phyloP scores from a whole-genome alignment of 768 basidiomycete genomes.

The Tulasnella sp. region DNA sequence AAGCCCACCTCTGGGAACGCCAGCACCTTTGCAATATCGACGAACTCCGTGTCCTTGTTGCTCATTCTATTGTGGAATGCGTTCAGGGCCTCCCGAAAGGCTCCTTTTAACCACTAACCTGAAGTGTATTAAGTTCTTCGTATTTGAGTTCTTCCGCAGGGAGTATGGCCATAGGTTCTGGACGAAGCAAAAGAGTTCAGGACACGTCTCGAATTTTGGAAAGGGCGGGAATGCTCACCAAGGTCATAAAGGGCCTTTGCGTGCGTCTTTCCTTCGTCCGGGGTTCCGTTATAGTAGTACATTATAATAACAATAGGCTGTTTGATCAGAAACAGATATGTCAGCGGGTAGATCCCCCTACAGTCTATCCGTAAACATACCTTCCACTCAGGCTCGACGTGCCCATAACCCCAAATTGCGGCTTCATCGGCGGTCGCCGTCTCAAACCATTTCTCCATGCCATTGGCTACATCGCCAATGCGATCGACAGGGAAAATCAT shows the following conservation, averaged over 20 bases:
- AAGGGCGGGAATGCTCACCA: background rate
- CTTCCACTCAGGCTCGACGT: background rate
- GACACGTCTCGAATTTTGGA: background rate
- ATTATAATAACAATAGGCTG: background rate
- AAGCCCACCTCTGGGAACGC: background rate
- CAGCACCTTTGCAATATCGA: background rate
- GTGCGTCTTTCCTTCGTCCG: background rate
- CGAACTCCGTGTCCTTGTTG: background rate
- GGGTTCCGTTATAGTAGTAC: conserved; percentile 5
- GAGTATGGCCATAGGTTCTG: background rate
- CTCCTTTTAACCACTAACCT: background rate
- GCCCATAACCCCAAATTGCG: background rate
- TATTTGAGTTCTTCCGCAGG: background rate
- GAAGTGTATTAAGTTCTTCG: conserved; percentile 3
- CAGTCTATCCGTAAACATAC: background rate
- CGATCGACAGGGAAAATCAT: background rate
- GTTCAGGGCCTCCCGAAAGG: background rate
- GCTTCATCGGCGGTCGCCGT: background rate
- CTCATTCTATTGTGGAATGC: background rate
- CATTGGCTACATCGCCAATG: background rate
- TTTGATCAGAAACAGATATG: background rate
- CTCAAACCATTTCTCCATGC: background rate
- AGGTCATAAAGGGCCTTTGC: background rate
- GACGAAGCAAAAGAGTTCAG: background rate
- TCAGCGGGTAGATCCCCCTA: background rate